Evolutionary conservation across 2,329 filamentous ascomycete genomes (phyloP), one percentile per base, ranked within the genome.

Genomic region (Penicillium paneum): DNA sequence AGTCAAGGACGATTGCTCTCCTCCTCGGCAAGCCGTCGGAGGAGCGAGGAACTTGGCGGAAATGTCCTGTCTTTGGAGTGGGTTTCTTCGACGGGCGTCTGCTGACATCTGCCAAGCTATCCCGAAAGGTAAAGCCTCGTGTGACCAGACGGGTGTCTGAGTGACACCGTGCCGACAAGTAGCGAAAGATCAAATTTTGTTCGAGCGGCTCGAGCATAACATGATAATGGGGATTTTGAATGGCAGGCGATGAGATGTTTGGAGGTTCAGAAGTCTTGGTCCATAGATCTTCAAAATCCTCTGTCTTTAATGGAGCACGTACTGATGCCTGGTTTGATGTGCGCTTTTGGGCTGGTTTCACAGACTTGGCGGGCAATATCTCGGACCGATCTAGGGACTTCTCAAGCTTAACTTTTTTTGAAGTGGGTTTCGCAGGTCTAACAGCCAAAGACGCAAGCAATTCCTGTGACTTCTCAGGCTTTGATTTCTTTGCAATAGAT

Each of bases 1-100:
- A 81, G 57, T 81, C 78, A 8, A 81, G 60, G 0, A 69, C 73
- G 2, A 81, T 70, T 3, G 73, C 76, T n/a, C 32, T 31, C 46
- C 49, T 51, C 21, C 42, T 55, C 28, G 34, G 32, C 19, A 32
- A 29, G n/a, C 34, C n/a, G 28, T 24, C 39, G 0, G 46, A 29
- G 2, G 36, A 35, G 4, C 38, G 46, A 50, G 52, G 52, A 5
- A 44, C 47, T 32, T 44, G 36, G 28, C 46, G 52, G 46, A 50
- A 54, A 15, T 48, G 50, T 19, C 43, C 29, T 26, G 36, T 41
- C 13, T 53, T 53, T 1, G 38, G 36, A 29, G 28, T n/a, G 7
- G 35, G 38, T 13, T 17, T 39, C 50, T 47, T 54, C 2, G 52
- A 50, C 13, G 40, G 47, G 19, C 52, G 46, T 26, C 21, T 54